Conservation (phyloP, 2,329 filamentous ascomycete genomes). For the Zopfia rhizophila region DNA sequence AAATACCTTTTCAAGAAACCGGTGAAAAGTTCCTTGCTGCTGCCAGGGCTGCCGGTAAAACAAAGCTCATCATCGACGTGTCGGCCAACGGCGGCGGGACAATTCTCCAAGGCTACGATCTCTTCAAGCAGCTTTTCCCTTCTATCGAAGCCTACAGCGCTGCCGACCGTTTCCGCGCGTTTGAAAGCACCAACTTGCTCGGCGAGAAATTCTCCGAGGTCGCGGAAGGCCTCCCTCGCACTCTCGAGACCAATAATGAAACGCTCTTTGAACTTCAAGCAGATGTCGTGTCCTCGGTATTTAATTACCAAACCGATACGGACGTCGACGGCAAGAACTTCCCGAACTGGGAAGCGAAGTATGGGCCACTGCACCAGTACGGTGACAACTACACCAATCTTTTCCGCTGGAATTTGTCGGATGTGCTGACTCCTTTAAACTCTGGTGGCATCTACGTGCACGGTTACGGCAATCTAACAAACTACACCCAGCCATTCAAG, state of each 20-base stretch:
- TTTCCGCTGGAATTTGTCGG: constrained; percentile 63
- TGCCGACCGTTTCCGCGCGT: constrained; percentile 62
- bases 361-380: constrained; percentile 54
- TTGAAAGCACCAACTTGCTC: constrained; percentile 59
- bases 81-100: constrained; percentile 68
- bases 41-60: constrained; percentile 63
- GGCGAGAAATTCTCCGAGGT: constrained; percentile 52
- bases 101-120: constrained; percentile 69
- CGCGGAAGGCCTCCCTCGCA: constrained; percentile 44
- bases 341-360: constrained; percentile 59
- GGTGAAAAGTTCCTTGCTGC: constrained; percentile 54
- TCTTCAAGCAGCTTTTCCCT: constrained; percentile 69
- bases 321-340: constrained; percentile 63
- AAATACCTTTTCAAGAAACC: constrained; percentile 53
- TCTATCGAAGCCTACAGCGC: constrained; percentile 59
- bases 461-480: constrained; percentile 46
- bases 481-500: constrained; percentile 65
- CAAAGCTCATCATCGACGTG: constrained; percentile 69
- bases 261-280: constrained; percentile 48
- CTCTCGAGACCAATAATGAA: constrained; percentile 41
- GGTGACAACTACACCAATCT: constrained; percentile 67
- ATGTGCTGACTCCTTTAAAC: constrained; percentile 50
- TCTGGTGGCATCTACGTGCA: constrained; percentile 47
- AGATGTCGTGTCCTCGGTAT: constrained; percentile 53
- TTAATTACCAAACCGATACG: constrained; percentile 59